Conservation (phyloP, 495 filamentous ascomycete species). For the Xylaria acuta region DNA sequence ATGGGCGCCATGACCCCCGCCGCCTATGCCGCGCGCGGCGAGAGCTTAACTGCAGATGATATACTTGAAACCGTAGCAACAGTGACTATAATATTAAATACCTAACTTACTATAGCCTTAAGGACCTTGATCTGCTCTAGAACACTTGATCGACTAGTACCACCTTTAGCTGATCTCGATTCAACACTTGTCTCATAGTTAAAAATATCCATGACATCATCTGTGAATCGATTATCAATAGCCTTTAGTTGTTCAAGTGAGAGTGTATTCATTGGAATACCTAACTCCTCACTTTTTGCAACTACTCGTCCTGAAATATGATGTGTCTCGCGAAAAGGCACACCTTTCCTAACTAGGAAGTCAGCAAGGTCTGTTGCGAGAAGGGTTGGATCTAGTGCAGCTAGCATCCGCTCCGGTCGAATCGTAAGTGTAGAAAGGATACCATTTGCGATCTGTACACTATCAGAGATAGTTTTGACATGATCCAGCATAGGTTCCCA, state of each 20-base stretch:
- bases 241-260: constrained; percentile 67
- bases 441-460: constrained; percentile 85
- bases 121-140: constrained; percentile 75
- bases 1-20: constrained; percentile 8
- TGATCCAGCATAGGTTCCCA: constrained; percentile 88
- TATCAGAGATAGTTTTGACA: constrained; percentile 85
- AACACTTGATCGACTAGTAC: constrained; percentile 69
- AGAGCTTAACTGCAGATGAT: constrained; percentile 7
- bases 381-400: constrained; percentile 71
- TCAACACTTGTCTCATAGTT: constrained; percentile 78
- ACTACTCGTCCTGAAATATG: constrained; percentile 88
- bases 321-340: constrained; percentile 87
- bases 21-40: constrained; percentile 7
- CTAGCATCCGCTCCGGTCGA: constrained; percentile 76
- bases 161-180: constrained; percentile 70
- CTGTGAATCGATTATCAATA: constrained; percentile 68
- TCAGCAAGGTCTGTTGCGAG: constrained; percentile 86
- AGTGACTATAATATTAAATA: background rate
- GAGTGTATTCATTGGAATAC: constrained; percentile 78
- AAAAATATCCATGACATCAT: constrained; percentile 67
- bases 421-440: constrained; percentile 76
- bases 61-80: background rate
- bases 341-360: constrained; percentile 89
- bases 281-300: constrained; percentile 67
- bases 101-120: constrained; percentile 48